phyloP scores from a whole-genome alignment of 306 rosid species.

The Pterocarpus santalinus region DNA sequence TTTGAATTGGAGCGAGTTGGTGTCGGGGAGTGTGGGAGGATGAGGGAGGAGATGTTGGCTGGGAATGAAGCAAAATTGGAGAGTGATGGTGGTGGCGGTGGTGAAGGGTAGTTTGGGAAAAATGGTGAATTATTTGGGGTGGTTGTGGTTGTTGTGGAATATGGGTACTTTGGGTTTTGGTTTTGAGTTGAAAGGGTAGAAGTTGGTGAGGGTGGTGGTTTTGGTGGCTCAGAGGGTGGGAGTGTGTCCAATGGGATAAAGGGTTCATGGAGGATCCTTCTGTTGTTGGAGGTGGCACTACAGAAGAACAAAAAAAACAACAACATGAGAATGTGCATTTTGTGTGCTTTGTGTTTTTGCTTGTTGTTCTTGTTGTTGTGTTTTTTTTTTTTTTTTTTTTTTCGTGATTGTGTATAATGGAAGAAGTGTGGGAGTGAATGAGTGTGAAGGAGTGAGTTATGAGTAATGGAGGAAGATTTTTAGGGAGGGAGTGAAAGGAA shows the following conservation, averaged over 20 bases:
- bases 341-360: slow-evolving; percentile 2
- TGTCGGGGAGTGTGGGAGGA: slow-evolving; percentile 67
- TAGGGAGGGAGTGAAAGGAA: neutral
- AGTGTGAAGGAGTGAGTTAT: neutral
- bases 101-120: slow-evolving; percentile 76
- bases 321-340: slow-evolving; percentile 55
- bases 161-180: slow-evolving; percentile 63
- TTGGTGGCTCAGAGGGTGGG: slow-evolving; percentile 64
- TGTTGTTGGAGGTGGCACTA: neutral
- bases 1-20: slow-evolving; percentile 56
- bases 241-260: slow-evolving; percentile 55
- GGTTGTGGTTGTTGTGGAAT: slow-evolving; percentile 35
- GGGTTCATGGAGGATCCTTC: slow-evolving; percentile 83
- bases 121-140: slow-evolving; percentile 66
- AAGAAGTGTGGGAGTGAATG: neutral
- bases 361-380: slow-evolving; percentile 18
- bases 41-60: slow-evolving; percentile 86
- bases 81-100: slow-evolving; percentile 70
- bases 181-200: slow-evolving; percentile 13
- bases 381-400: neutral
- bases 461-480: no score
- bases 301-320: slow-evolving; percentile 22
- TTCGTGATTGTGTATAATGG: neutral
- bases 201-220: slow-evolving; percentile 39
- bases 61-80: slow-evolving; percentile 86